These are phyloP conservation scores for Solanum bukasovii DNA, from an alignment of 257 asterid genomes.

Conservation along the genomic window DNA sequence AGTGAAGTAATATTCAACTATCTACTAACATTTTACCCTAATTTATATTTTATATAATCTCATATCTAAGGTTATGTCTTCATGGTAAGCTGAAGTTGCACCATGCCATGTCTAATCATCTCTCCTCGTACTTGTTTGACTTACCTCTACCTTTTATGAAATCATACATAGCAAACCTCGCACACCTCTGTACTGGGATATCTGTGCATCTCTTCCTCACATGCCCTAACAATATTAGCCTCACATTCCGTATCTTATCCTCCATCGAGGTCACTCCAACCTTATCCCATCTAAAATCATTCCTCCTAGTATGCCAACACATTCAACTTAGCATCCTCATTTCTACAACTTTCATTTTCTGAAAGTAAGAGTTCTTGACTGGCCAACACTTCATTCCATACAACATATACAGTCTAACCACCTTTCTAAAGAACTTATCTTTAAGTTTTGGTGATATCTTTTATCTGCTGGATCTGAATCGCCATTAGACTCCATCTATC, in stretches of 20 bases:
- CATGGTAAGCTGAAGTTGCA: too few relatives aligned
- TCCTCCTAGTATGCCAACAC: background rate
- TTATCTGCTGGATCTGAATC: too few relatives aligned
- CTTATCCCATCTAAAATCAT: background rate
- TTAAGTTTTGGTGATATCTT: background rate
- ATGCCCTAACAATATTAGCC: too few relatives aligned
- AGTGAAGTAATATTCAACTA: background rate
- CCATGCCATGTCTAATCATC: too few relatives aligned
- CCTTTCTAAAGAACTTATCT: background rate
- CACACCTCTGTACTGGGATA: background rate
- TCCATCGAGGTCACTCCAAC: background rate
- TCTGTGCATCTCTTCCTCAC: background rate
- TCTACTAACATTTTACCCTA: too few relatives aligned
- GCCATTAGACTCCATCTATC: too few relatives aligned
- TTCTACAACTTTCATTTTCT: background rate
- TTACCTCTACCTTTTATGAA: background rate
- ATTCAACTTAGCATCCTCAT: background rate
- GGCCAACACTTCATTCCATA: too few relatives aligned
- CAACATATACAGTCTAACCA: too few relatives aligned
- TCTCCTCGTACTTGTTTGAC: background rate
- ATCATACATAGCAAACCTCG: too few relatives aligned
- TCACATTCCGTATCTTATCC: too few relatives aligned
- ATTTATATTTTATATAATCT: background rate
- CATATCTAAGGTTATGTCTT: too few relatives aligned
- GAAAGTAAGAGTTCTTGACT: background rate